A percentile compares a stretch with the other conserved stretches of the same genome.
phyloP scores from a whole-genome alignment of 23 red algal genomes.

The Gracilaria vermiculophylla region DNA sequence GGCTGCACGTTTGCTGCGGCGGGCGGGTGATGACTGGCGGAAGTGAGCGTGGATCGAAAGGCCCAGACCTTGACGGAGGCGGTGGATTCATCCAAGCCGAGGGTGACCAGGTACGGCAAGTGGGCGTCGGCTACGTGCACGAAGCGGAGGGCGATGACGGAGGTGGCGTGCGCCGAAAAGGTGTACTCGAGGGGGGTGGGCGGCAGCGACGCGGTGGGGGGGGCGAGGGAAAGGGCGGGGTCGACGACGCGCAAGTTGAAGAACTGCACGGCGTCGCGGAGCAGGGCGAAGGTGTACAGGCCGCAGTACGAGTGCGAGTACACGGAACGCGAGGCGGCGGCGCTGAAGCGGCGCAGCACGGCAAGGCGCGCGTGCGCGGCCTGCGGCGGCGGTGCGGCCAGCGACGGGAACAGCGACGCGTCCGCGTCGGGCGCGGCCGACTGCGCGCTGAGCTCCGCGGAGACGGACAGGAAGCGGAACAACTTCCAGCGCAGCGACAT shows the following conservation, averaged over 20 bases:
- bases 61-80: slow-evolving; percentile 35
- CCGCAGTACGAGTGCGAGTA: background rate
- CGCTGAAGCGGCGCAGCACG: slow-evolving; percentile 39
- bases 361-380: background rate
- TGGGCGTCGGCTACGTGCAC: background rate
- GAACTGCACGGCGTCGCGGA: slow-evolving; percentile 48
- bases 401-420: background rate
- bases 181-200: slow-evolving; percentile 23
- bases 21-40: background rate
- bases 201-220: background rate
- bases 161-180: slow-evolving; percentile 37
- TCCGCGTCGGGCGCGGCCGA: background rate
- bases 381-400: background rate
- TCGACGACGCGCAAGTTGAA: slow-evolving; percentile 49
- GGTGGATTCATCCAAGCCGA: slow-evolving; percentile 22
- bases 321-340: background rate
- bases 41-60: background rate
- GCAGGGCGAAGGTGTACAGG: slow-evolving; percentile 26
- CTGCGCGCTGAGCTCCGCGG: background rate
- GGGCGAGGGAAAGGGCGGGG: background rate
- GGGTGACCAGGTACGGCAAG: slow-evolving; percentile 34
- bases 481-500: slow-evolving; percentile 82
- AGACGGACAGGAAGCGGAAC: slow-evolving; percentile 66
- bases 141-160: slow-evolving; percentile 20
- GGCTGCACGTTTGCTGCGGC: background rate